These are phyloP conservation scores for Coniochaeta pulveracea DNA, from an alignment of 2,329 filamentous ascomycete species.

Conservation along the genomic window DNA sequence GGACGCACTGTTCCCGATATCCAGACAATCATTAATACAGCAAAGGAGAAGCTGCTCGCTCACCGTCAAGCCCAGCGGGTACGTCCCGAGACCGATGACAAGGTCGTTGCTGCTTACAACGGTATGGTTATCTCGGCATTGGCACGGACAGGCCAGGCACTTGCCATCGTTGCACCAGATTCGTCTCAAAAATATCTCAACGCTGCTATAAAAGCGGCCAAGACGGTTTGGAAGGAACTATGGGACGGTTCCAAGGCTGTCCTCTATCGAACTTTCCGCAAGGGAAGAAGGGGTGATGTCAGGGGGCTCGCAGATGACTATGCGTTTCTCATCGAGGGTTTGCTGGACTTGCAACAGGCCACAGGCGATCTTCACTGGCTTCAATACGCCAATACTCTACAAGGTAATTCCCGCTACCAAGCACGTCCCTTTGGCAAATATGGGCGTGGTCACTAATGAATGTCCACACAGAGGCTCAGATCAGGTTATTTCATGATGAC, in stretches of 20 bases:
- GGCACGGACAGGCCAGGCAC: constrained; percentile 50
- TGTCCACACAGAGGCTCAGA: constrained; percentile 52
- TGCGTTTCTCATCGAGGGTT: constrained; percentile 72
- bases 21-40: constrained; percentile 52
- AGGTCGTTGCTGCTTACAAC: constrained; percentile 81
- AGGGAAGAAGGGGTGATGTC: constrained; percentile 49
- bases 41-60: constrained; percentile 55
- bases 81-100: constrained; percentile 72
- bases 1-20: constrained; percentile 60
- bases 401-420: constrained; percentile 44
- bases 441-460: too few species aligned
- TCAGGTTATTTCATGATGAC: constrained; percentile 65
- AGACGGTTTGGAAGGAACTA: constrained; percentile 62
- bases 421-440: too few species aligned
- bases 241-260: constrained; percentile 53
- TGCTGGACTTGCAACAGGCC: constrained; percentile 74
- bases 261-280: constrained; percentile 65
- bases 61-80: constrained; percentile 66
- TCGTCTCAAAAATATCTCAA: constrained; percentile 49
- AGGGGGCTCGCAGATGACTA: constrained; percentile 89
- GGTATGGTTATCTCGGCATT: constrained; percentile 77
- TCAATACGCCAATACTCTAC: constrained; percentile 70
- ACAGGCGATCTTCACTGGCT: constrained; percentile 69
- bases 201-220: constrained; percentile 56
- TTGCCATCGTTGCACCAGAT: constrained; percentile 39